A percentile compares a stretch with the other conserved stretches of the same genome.
Conservation (phyloP, 2,329 filamentous ascomycete genomes). For the Sclerotinia nivalis region DNA sequence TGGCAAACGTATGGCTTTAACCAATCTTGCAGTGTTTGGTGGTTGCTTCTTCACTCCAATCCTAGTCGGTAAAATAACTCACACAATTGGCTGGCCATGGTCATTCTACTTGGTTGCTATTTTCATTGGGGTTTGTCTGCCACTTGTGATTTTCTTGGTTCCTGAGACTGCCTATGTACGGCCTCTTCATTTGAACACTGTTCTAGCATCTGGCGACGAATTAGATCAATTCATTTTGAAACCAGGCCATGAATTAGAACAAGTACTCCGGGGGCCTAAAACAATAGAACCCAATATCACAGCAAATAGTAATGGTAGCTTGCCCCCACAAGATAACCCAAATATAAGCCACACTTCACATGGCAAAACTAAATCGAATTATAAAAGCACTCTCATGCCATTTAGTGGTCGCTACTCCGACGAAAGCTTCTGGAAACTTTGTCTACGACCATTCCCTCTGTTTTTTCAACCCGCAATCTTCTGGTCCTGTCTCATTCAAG, state of each 20-base stretch:
- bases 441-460: constrained; percentile 76
- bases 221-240: constrained; percentile 20
- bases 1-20: constrained; percentile 83
- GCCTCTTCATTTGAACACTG: constrained; percentile 66
- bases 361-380: constrained; percentile 45
- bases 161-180: constrained; percentile 82
- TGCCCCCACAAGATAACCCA: neutral
- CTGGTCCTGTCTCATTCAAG: constrained; percentile 79
- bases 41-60: constrained; percentile 80
- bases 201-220: constrained; percentile 49
- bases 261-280: constrained; percentile 13
- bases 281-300: constrained; percentile 19
- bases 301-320: constrained; percentile 8
- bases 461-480: constrained; percentile 83
- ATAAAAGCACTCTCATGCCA: constrained; percentile 59
- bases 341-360: neutral
- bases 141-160: constrained; percentile 73
- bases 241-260: constrained; percentile 21
- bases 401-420: constrained; percentile 84
- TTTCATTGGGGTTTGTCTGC: constrained; percentile 70
- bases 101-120: constrained; percentile 87
- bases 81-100: constrained; percentile 78
- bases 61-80: constrained; percentile 83
- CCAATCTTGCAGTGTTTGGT: constrained; percentile 69
- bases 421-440: constrained; percentile 66